Percentiles rank a stretch among this genome's conserved stretches.
phyloP scores from a whole-genome alignment of 2,329 filamentous ascomycete species.

The Eurotiales sp. region DNA sequence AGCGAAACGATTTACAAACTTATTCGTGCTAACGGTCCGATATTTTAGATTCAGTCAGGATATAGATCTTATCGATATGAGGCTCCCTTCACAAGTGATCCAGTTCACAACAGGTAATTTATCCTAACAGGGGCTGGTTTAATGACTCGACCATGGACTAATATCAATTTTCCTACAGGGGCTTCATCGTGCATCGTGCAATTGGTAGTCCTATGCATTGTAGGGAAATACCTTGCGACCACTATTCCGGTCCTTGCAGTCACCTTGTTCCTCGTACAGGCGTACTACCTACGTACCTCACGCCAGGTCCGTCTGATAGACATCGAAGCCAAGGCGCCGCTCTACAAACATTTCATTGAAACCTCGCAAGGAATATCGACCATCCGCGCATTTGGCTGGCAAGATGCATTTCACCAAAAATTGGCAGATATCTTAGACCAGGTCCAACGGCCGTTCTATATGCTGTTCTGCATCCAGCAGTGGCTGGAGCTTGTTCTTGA shows the following conservation, averaged over 20 bases:
- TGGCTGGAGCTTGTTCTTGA: slow-evolving; percentile 54
- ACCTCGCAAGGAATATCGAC: slow-evolving; percentile 54
- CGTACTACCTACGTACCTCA: slow-evolving; percentile 58
- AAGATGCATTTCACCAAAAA: slow-evolving; percentile 41
- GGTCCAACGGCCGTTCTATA: slow-evolving; percentile 56
- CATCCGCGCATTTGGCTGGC: slow-evolving; percentile 55
- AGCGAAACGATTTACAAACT: too few species aligned
- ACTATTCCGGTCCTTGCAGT: slow-evolving; percentile 48
- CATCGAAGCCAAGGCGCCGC: slow-evolving; percentile 57
- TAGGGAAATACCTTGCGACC: slow-evolving; percentile 47
- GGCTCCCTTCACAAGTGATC: slow-evolving; percentile 30
- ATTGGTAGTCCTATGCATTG: slow-evolving; percentile 46
- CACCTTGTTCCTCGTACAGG: slow-evolving; percentile 51
- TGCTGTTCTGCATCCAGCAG: slow-evolving; percentile 54
- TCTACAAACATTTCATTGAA: slow-evolving; percentile 57
- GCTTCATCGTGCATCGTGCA: slow-evolving; percentile 36
- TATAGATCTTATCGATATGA: slow-evolving; percentile 42
- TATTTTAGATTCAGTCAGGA: slow-evolving; percentile 34
- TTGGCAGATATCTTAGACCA: slow-evolving; percentile 50
- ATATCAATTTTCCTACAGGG: too few species aligned
- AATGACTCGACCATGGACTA: too few species aligned
- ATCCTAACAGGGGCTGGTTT: too few species aligned
- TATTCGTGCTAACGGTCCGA: too few species aligned
- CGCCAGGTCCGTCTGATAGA: slow-evolving; percentile 59
- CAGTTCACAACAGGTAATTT: slow-evolving; percentile 6